Percentiles rank a stretch among this genome's conserved stretches.
These are phyloP conservation scores for Chytriomyces sp. DNA, from an alignment of 192 early-diverging fungal species.

Conservation along the genomic window DNA sequence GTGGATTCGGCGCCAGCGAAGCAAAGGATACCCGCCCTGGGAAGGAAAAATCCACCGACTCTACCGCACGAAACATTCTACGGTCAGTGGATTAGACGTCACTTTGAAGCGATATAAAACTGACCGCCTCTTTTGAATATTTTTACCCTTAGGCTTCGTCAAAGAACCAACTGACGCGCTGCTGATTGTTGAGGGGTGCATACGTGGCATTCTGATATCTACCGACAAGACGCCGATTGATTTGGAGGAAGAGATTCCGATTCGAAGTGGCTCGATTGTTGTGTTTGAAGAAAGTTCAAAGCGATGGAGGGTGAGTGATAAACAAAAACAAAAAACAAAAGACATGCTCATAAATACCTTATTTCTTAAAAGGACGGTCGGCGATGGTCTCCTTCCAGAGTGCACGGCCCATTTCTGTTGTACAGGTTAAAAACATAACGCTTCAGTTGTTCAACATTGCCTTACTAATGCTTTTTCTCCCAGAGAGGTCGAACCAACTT, in stretches of 20 bases:
- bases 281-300: slow-evolving; percentile 27
- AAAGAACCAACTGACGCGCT: slow-evolving; percentile 31
- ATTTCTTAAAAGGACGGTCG: slow-evolving; percentile 23
- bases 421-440: slow-evolving; percentile 16
- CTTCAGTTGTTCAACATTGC: neutral
- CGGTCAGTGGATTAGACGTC: neutral
- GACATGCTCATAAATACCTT: no score
- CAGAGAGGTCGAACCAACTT: slow-evolving; percentile 32
- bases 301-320: slow-evolving; percentile 25
- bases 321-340: neutral
- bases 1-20: no score
- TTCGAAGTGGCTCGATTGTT: slow-evolving; percentile 27
- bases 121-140: neutral
- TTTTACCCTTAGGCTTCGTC: slow-evolving; percentile 5
- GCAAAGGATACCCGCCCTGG: no score
- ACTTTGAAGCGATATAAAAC: neutral
- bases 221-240: slow-evolving; percentile 19
- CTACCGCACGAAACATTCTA: slow-evolving; percentile 26
- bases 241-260: neutral
- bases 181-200: slow-evolving; percentile 21
- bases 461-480: neutral
- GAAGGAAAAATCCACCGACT: no score
- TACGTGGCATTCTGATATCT: slow-evolving; percentile 11
- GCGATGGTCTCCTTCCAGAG: slow-evolving; percentile 22
- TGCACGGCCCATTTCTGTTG: slow-evolving; percentile 32